phyloP scores from a whole-genome alignment of 1,284 basidiomycete species.

The Papiliotrema laurentii region DNA sequence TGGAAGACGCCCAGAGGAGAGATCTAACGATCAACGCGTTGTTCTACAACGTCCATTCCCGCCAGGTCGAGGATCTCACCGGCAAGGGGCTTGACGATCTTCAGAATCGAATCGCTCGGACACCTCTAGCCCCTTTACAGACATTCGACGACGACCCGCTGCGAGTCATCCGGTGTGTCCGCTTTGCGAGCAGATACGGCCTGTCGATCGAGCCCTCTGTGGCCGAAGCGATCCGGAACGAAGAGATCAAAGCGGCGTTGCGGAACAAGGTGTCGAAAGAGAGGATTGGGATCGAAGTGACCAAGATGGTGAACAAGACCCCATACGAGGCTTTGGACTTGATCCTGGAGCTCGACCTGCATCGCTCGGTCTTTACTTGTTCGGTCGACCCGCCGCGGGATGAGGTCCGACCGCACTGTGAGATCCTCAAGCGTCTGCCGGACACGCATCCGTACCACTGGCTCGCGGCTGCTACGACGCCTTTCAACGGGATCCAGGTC shows the following conservation, averaged over 20 bases:
- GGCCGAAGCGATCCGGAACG: conserved; percentile 60
- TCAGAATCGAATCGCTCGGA: conserved; percentile 72
- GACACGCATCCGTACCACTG: conserved; percentile 58
- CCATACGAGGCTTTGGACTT: conserved; percentile 69
- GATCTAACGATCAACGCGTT: conserved; percentile 95
- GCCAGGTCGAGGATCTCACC: conserved; percentile 85
- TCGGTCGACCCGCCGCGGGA: conserved; percentile 50
- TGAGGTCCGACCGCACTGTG: conserved; percentile 56
- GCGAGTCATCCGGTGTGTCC: conserved; percentile 80
- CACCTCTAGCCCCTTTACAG: conserved; percentile 77
- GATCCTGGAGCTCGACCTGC: conserved; percentile 65
- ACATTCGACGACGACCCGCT: conserved; percentile 95
- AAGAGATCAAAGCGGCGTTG: conserved; percentile 69
- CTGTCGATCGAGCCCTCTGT: conserved; percentile 75
- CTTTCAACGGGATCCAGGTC: conserved; percentile 60
- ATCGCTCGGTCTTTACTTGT: conserved; percentile 65
- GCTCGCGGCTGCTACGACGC: conserved; percentile 65
- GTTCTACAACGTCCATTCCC: conserved; percentile 92
- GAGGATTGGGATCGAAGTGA: conserved; percentile 81
- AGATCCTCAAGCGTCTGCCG: conserved; percentile 54
- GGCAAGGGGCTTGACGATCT: conserved; percentile 81
- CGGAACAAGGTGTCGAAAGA: conserved; percentile 78
- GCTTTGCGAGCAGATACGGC: conserved; percentile 87
- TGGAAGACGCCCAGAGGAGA: conserved; percentile 83
- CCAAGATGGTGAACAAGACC: conserved; percentile 80